Percentiles rank a stretch among this genome's conserved stretches.
Evolutionary conservation across 2,329 filamentous ascomycete species (phyloP).

Genomic region (Colletotrichum tamarilloi): DNA sequence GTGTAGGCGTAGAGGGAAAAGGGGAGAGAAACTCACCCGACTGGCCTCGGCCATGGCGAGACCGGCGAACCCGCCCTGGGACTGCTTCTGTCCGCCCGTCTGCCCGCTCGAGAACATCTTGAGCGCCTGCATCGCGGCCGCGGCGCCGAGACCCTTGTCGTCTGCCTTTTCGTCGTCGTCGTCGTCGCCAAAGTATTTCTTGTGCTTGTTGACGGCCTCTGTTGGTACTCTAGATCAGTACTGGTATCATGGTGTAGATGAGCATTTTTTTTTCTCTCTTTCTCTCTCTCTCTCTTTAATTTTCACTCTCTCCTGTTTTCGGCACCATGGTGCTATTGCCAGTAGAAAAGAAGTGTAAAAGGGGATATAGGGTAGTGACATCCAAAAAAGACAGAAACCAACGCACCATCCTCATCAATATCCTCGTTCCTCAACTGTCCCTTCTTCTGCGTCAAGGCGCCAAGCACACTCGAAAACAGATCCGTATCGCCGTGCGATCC

Average conservation of each 20-base stretch:
- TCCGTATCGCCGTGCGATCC: conserved; percentile 58
- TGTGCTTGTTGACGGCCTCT: conserved; percentile 80
- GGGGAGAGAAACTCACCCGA: conserved; percentile 63
- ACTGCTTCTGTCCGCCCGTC: conserved; percentile 57
- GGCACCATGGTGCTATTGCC: too few relatives aligned
- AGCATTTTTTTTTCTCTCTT: too few relatives aligned
- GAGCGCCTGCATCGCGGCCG: conserved; percentile 84
- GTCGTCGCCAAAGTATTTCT: conserved; percentile 74
- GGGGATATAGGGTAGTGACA: too few relatives aligned
- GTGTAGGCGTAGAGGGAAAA: not conserved
- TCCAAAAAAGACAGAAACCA: not conserved
- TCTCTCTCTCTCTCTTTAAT: too few relatives aligned
- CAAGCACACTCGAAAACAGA: conserved; percentile 62
- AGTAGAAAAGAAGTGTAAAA: too few relatives aligned
- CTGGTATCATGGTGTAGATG: not conserved
- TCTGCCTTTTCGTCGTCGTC: conserved; percentile 59
- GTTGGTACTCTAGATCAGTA: conserved; percentile 15
- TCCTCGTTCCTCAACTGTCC: conserved; percentile 56
- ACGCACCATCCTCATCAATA: conserved; percentile 62
- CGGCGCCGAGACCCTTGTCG: conserved; percentile 69
- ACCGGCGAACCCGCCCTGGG: conserved; percentile 84
- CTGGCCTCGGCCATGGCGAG: conserved; percentile 90
- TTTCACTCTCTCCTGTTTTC: too few relatives aligned
- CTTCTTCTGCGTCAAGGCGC: conserved; percentile 62
- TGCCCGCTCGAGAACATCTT: conserved; percentile 78